A percentile compares a stretch with the other conserved stretches of the same genome.
These are phyloP conservation scores for Coemansia sp. DNA, from an alignment of 192 early-diverging fungal species.

Conservation along the genomic window DNA sequence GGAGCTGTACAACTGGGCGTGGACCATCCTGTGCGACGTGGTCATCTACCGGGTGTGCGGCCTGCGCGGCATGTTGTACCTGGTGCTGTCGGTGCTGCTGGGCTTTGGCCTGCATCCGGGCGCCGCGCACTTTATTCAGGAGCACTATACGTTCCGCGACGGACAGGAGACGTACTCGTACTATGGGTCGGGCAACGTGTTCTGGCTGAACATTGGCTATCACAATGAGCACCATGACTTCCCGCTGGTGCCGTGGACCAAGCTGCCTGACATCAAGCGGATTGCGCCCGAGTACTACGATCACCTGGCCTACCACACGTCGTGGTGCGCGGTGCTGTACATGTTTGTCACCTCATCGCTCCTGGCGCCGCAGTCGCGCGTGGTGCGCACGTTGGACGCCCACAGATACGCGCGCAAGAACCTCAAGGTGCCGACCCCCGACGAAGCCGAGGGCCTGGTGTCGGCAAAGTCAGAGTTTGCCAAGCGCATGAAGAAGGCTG, in stretches of 20 bases:
- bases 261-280: conserved; percentile 71
- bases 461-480: conserved; percentile 37
- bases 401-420: conserved; percentile 70
- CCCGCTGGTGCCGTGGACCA: conserved; percentile 79
- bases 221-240: conserved; percentile 99
- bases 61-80: conserved; percentile 60
- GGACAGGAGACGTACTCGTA: conserved; percentile 97
- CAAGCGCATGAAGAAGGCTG: conserved; percentile 32
- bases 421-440: conserved; percentile 44
- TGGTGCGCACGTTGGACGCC: conserved; percentile 65
- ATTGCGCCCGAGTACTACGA: conserved; percentile 92
- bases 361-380: conserved; percentile 79
- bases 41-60: conserved; percentile 59
- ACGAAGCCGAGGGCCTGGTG: conserved; percentile 17
- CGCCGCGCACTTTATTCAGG: conserved; percentile 94
- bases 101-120: conserved; percentile 88
- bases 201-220: conserved; percentile 93
- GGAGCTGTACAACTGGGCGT: conserved; percentile 77
- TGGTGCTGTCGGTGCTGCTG: conserved; percentile 67
- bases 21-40: conserved; percentile 57
- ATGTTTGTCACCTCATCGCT: conserved; percentile 73
- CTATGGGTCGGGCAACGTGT: conserved; percentile 83
- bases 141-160: conserved; percentile 92
- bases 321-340: conserved; percentile 80
- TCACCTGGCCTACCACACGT: conserved; percentile 72